Base-by-base conservation (phyloP, 495 filamentous ascomycete species). In the Trichoderma virens region DNA sequence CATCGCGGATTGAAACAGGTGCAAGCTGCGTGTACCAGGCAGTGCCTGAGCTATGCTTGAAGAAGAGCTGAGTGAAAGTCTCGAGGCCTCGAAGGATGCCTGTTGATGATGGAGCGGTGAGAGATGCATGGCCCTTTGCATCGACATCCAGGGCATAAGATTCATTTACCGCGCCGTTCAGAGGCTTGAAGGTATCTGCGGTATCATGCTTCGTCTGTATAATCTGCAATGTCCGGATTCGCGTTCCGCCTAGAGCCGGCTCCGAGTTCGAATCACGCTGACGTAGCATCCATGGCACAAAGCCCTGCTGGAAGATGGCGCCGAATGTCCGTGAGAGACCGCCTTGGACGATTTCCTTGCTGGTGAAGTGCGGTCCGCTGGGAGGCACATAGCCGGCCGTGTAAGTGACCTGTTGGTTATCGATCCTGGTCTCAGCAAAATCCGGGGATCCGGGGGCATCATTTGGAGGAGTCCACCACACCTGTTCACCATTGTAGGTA, bases 51-150 rank as follows among this genome's bases (percentile, higher is more conserved):
- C 87, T 86, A 71, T 89, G 86, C 67, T 80, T 64, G 75, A 82
- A 93, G 76, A 93, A 93, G 23, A 93, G 79, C 76, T 93, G 90
- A 3, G 80, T 79, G 71, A 93, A 88, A 3, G 88, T 87, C 63
- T 87, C 82, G 14, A 93, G 74, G 14, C 78, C 90, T 59, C 84
- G 84, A 5, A 89, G 75, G 9, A 92, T 72, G 63, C 89, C 90
- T 62, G 82, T 83, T 18, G 83, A 85, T 8, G 87, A 86, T 25
- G 77, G 78, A 14, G 85, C 87, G 8, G 71, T 78, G 67, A 93
- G 86, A 25, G 74, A 80, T 59, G 79, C 86, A 11, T 76, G 73
- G 41, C 88, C 87, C 59, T 76, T 69, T 39, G 65, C 67, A 5
- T 75, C 73, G 47, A 93, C 67, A 2, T 76, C 81, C 31, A 93